Percentiles rank a stretch among this genome's conserved stretches.
These are phyloP conservation scores for Cyclostephanos tholiformis DNA, from an alignment of 108 stramenopile species.

Conservation along the genomic window DNA sequence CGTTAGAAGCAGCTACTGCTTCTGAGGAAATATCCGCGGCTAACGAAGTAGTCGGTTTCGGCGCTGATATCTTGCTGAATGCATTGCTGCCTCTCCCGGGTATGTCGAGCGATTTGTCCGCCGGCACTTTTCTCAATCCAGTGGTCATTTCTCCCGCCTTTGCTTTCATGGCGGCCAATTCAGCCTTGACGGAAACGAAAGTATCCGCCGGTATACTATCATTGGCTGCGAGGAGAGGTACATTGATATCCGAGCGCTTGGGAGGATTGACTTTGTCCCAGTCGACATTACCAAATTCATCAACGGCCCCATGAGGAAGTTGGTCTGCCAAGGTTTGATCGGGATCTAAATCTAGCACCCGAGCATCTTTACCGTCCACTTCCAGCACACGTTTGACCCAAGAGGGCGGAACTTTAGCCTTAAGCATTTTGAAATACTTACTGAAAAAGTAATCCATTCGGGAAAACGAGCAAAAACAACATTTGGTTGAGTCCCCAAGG, in stretches of 20 bases:
- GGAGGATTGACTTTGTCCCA: slow-evolving; percentile 22
- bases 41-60: background rate
- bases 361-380: slow-evolving; percentile 69
- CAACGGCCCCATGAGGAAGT: slow-evolving; percentile 39
- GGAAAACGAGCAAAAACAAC: too few relatives aligned
- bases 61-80: background rate
- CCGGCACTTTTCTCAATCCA: slow-evolving; percentile 10
- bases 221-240: slow-evolving; percentile 16
- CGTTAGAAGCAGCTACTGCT: slow-evolving; percentile 33
- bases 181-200: slow-evolving; percentile 33
- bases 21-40: slow-evolving; percentile 33
- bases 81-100: background rate
- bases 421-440: slow-evolving; percentile 81
- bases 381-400: slow-evolving; percentile 71
- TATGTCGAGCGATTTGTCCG: slow-evolving; percentile 2
- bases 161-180: slow-evolving; percentile 38
- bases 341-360: slow-evolving; percentile 68
- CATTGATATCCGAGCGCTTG: slow-evolving; percentile 10
- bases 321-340: slow-evolving; percentile 44
- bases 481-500: too few relatives aligned
- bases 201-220: slow-evolving; percentile 46
- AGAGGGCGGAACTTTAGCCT: slow-evolving; percentile 46
- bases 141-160: slow-evolving; percentile 24
- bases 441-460: slow-evolving; percentile 45
- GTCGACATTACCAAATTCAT: slow-evolving; percentile 44